phyloP scores from a whole-genome alignment of 2,329 filamentous ascomycete species.

The Fusarium guadeloupense region DNA sequence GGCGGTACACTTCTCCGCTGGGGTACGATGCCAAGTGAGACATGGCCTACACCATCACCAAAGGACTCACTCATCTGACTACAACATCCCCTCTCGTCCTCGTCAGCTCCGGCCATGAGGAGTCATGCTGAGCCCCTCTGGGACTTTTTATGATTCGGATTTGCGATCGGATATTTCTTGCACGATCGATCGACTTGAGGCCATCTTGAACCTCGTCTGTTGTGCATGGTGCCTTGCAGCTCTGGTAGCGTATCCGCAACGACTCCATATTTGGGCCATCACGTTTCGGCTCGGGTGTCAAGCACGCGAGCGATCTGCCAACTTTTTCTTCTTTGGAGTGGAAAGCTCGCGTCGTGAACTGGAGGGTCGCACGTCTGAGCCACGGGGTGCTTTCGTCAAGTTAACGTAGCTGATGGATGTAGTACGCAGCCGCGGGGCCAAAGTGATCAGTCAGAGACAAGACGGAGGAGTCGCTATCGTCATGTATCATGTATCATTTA shows the following conservation, averaged over 20 bases:
- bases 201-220: conserved; percentile 21
- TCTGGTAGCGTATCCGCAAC: conserved; percentile 24
- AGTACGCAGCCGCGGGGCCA: conserved; percentile 18
- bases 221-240: conserved; percentile 44
- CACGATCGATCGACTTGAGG: conserved; percentile 43
- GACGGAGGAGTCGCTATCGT: conserved; percentile 18
- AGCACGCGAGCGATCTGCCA: conserved; percentile 30
- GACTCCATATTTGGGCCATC: conserved; percentile 30
- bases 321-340: conserved; percentile 7
- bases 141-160: conserved; percentile 42
- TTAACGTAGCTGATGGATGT: too few relatives aligned
- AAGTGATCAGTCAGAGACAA: conserved; percentile 35
- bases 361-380: conserved; percentile 35
- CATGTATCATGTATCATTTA: conserved; percentile 3
- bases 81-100: conserved; percentile 22
- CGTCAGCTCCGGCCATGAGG: conserved; percentile 33
- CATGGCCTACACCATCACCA: conserved; percentile 43
- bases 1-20: conserved; percentile 20
- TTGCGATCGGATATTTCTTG: conserved; percentile 40
- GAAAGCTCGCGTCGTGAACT: conserved; percentile 1
- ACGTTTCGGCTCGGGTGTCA: conserved; percentile 27
- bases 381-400: conserved; percentile 29
- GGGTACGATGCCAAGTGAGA: conserved; percentile 40
- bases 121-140: conserved; percentile 41
- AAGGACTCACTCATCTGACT: conserved; percentile 47